Evolutionary conservation across 768 basidiomycete species (phyloP), one percentile per base, ranked within the genome.

Genomic region (Nidularia pulvinata): DNA sequence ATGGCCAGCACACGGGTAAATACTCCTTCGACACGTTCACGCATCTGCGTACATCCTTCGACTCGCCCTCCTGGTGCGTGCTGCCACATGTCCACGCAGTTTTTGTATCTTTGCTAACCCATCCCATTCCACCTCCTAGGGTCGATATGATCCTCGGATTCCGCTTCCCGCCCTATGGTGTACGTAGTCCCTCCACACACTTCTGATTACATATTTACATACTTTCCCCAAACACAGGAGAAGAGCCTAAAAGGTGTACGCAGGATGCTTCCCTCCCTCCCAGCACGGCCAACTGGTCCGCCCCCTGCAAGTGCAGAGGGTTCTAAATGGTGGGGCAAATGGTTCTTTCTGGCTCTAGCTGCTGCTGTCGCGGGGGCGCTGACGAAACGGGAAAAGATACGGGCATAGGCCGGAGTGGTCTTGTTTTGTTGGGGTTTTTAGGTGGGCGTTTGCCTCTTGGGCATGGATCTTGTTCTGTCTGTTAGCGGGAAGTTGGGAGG

Each of bases 1-100:
- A 75, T 53, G 86, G 92, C 10, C 74, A 78, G 52, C 84, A 89
- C 61, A 84, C 85, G 3, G 88, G 91, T 35, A 91, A 91, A 62
- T 88, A 73, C 61, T 72, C 76, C 4, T 94, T 93, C 58, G 88
- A 91, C 55, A 73, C 80, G 62, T 94, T 95, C 70, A 91, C 90
- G 0, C 91, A 93, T 63, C 58, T 81, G 25, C 80, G 93, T 49
- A 64, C 85, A 4, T 81, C 86, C 0, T 49, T 81, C 35, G 81
- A 88, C 56, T 78, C 82, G 22, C 86, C 88, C 4, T 65, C 74
- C 63, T 83, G 80, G 86, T 87, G 56, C 44, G 75, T 48, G 19
- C 25, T 30, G 39, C 1, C 22, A n/a, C 48, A 49, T 49, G 13
- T 33, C 48, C 49, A 36, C 35, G 16, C 14, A 50, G 9, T 9